Evolutionary conservation across 2,329 filamentous ascomycete genomes (phyloP).

Genomic region (Ophiostoma australiae): DNA sequence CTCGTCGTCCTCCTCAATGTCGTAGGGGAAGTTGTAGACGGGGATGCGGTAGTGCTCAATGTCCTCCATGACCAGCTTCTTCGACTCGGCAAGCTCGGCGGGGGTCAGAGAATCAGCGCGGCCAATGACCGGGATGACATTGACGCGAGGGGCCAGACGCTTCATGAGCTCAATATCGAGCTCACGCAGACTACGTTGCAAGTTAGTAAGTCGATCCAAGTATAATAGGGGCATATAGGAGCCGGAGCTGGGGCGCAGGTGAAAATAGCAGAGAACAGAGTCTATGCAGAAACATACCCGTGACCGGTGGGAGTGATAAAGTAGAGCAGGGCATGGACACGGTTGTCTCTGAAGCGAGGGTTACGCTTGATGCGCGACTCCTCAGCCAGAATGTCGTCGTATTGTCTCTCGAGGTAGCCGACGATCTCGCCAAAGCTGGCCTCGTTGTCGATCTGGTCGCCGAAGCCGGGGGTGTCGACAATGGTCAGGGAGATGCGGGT

Average conservation of each 20-base stretch:
- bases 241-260: not conserved
- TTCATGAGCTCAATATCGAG: slow-evolving; percentile 99
- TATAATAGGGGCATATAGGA: not conserved
- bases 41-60: slow-evolving; percentile 99
- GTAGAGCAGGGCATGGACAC: slow-evolving; percentile 96
- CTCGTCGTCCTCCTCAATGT: slow-evolving; percentile 98
- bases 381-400: slow-evolving; percentile 97
- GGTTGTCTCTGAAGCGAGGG: slow-evolving; percentile 97
- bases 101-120: slow-evolving; percentile 97
- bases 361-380: slow-evolving; percentile 99
- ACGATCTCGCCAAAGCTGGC: slow-evolving; percentile 97
- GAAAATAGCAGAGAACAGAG: slow-evolving; percentile 5
- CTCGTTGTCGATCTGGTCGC: slow-evolving; percentile 99
- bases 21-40: slow-evolving; percentile 99
- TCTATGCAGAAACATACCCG: slow-evolving; percentile 53
- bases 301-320: slow-evolving; percentile 98
- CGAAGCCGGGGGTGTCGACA: slow-evolving; percentile 96
- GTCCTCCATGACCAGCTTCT: slow-evolving; percentile 99
- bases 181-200: slow-evolving; percentile 71
- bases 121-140: slow-evolving; percentile 97
- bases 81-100: slow-evolving; percentile 93
- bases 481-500: slow-evolving; percentile 97
- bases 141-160: slow-evolving; percentile 94
- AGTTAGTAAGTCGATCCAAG: slow-evolving; percentile 4
- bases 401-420: slow-evolving; percentile 97